Evolutionary conservation across 371 early-diverging fungal species (phyloP), one percentile per base, ranked within the genome.

Genomic region (Apophysomyces elegans): DNA sequence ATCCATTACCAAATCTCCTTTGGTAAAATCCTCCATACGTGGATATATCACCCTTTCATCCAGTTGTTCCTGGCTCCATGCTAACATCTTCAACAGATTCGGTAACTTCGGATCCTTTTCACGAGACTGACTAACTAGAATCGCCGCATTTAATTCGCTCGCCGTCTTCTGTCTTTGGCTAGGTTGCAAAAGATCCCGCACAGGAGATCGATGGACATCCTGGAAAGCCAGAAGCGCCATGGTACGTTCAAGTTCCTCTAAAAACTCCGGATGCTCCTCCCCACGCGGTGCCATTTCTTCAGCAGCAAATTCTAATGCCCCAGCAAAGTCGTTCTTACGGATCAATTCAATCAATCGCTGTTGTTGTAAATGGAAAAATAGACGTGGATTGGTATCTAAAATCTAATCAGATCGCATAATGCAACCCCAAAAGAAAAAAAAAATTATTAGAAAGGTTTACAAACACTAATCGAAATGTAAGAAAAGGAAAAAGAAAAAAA

Each of bases 151-250:
- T 63, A 98, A 81, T 75, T 98, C 98, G 39, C 90, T 88, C 0
- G 98, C 98, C 16, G 93, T 91, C 76, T 94, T 93, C 77, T 95
- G 96, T 54, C 97, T 78, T 71, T 99, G 97, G 7, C 87, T 77
- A 62, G 91, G 87, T 63, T 94, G 94, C 63, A 97, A 77, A 63
- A 98, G 76, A 62, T 94, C 92, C 5, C 87, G 87, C 11, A 96
- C 91, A 32, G 97, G 96, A 13, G 83, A 85, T 56, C 74, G 68
- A 32, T 68, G 47, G 12, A 72, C 66, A 59, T 89, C 82, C 43
- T 95, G 95, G 78, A 96, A 98, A 8, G 96, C 97, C 58, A 99
- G 77, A 62, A 98, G 76, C 0, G 97, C 92, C 98, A 99, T 97
- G 1, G 98, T 96, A 32, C 89, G 84, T 70, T 99, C 99, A 45